Conservation (phyloP, 805 yeast species). For the Sporopachydermia lactativora region DNA sequence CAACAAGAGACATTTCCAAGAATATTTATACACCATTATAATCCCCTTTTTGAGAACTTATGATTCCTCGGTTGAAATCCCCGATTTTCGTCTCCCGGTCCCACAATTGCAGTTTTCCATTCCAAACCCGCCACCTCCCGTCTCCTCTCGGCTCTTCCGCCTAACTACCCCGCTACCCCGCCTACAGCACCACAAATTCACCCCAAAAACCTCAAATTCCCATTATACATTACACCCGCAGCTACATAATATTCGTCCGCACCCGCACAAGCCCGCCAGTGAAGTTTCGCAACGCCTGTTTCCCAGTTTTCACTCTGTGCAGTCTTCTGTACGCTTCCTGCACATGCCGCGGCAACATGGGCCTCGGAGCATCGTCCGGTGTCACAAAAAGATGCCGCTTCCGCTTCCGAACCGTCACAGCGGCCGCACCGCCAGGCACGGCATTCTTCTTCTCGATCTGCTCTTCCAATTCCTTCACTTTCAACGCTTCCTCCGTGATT, state of each 20-base stretch:
- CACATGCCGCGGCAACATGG: slow-evolving; percentile 66
- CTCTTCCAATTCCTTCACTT: slow-evolving; percentile 59
- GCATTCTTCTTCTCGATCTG: slow-evolving; percentile 23
- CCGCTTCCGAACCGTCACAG: slow-evolving; percentile 30
- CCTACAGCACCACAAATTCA: too few relatives aligned
- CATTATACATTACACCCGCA: too few relatives aligned
- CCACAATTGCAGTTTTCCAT: too few relatives aligned
- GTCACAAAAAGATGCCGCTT: slow-evolving; percentile 62
- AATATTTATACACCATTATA: too few relatives aligned
- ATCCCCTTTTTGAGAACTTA: too few relatives aligned
- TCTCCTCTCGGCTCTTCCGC: too few relatives aligned
- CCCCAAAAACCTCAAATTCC: too few relatives aligned
- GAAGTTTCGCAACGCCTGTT: slow-evolving; percentile 54
- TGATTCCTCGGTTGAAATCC: too few relatives aligned
- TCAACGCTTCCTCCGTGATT: slow-evolving; percentile 81
- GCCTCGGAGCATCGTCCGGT: slow-evolving; percentile 72
- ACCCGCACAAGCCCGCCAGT: slow-evolving; percentile 51
- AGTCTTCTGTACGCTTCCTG: slow-evolving; percentile 81
- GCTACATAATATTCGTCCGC: slow-evolving; percentile 37
- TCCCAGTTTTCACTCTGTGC: slow-evolving; percentile 43
- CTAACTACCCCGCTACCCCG: too few relatives aligned
- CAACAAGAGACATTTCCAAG: too few relatives aligned
- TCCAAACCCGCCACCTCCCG: too few relatives aligned
- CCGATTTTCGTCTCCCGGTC: too few relatives aligned
- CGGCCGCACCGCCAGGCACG: slow-evolving; percentile 20